phyloP scores from a whole-genome alignment of 345 rosid species.

The Salix purpurea region DNA sequence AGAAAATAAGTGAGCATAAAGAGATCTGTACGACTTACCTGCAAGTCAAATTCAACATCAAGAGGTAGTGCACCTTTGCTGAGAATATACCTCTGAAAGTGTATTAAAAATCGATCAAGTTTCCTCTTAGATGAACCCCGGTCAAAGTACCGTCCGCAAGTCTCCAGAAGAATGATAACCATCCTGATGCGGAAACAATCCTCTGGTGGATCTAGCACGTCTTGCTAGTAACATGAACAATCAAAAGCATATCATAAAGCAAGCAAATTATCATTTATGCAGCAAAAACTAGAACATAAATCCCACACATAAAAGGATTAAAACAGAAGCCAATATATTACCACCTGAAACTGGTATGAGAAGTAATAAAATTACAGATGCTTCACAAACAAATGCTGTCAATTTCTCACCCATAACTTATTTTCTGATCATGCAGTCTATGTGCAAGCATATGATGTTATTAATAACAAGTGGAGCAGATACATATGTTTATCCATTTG shows the following conservation, averaged over 20 bases:
- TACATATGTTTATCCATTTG: not conserved
- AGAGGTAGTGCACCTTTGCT: slow-evolving; percentile 77
- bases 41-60: slow-evolving; percentile 94
- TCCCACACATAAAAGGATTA: not conserved
- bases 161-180: slow-evolving; percentile 88
- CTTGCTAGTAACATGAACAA: slow-evolving; percentile 54
- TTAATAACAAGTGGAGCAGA: not conserved
- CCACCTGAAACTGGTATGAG: not conserved
- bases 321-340: not conserved
- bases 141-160: slow-evolving; percentile 97
- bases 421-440: not conserved
- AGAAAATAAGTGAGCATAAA: not conserved
- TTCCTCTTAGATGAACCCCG: slow-evolving; percentile 96
- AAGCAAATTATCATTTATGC: not conserved
- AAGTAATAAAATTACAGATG: not conserved
- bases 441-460: not conserved
- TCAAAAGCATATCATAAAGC: slow-evolving; percentile 7
- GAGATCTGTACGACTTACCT: slow-evolving; percentile 47
- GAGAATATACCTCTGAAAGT: slow-evolving; percentile 91
- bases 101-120: slow-evolving; percentile 85
- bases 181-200: slow-evolving; percentile 96
- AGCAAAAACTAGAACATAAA: not conserved
- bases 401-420: not conserved
- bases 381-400: not conserved
- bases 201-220: slow-evolving; percentile 85